phyloP scores from a whole-genome alignment of 805 yeast species.

The Pichia occidentalis region DNA sequence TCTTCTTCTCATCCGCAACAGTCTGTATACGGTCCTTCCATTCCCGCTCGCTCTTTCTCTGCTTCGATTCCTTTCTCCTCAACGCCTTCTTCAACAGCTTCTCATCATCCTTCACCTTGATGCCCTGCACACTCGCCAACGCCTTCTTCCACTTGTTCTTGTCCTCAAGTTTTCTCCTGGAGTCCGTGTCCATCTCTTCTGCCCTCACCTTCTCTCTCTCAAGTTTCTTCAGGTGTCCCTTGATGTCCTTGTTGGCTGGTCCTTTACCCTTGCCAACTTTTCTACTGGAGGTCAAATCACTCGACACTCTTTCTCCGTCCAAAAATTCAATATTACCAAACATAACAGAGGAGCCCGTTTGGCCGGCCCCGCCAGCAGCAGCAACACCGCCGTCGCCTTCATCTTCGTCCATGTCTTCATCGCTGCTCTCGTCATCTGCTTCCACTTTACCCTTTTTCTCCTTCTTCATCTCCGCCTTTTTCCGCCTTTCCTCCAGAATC shows the following conservation, averaged over 20 bases:
- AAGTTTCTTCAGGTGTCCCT: conserved; percentile 70
- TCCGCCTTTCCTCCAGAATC: conserved; percentile 58
- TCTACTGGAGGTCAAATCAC: conserved; percentile 57
- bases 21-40: conserved; percentile 87
- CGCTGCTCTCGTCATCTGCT: conserved; percentile 30
- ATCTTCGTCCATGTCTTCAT: conserved; percentile 35
- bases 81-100: conserved; percentile 77
- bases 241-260: conserved; percentile 76
- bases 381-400: conserved; percentile 31
- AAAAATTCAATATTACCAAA: conserved; percentile 78
- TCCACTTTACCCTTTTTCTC: conserved; percentile 22
- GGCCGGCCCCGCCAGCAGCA: conserved; percentile 30
- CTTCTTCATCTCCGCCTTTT: conserved; percentile 34
- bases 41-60: conserved; percentile 80
- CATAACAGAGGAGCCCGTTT: conserved; percentile 40
- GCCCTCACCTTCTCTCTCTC: conserved; percentile 68
- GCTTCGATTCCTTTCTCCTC: conserved; percentile 74
- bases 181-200: conserved; percentile 50
- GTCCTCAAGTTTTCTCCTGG: conserved; percentile 54
- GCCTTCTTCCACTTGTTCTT: conserved; percentile 83
- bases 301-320: conserved; percentile 74
- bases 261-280: conserved; percentile 64
- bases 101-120: conserved; percentile 85
- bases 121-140: conserved; percentile 80
- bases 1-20: conserved; percentile 68